A percentile compares a stretch with the other conserved stretches of the same genome.
Conservation (phyloP, 495 filamentous ascomycete species). For the Monascus purpureus region DNA sequence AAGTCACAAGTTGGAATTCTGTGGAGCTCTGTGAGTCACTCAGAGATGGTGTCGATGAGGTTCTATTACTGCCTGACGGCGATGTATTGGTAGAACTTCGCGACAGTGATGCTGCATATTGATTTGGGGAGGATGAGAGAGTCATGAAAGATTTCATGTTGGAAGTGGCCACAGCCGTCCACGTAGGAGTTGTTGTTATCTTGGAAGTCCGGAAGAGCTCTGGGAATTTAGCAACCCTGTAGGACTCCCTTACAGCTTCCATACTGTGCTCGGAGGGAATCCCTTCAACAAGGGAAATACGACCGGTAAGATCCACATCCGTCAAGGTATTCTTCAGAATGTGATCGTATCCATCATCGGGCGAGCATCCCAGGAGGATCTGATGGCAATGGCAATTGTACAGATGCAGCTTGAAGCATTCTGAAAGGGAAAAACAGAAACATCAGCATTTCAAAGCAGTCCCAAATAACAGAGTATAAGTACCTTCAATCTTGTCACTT, state of each 20-base stretch:
- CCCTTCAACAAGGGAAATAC: constrained; percentile 64
- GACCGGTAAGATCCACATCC: constrained; percentile 37
- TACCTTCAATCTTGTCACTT: constrained; percentile 65
- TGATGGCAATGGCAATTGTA: constrained; percentile 69
- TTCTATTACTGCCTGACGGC: constrained; percentile 20
- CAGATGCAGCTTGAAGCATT: constrained; percentile 52
- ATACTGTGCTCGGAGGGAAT: constrained; percentile 56
- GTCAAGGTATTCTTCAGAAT: constrained; percentile 48
- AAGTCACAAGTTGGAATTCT: constrained; percentile 30
- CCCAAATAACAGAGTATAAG: constrained; percentile 6
- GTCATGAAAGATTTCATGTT: constrained; percentile 15
- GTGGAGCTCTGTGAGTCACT: constrained; percentile 16
- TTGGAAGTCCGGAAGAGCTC: constrained; percentile 53
- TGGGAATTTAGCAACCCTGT: constrained; percentile 45
- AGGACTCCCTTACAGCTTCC: constrained; percentile 33
- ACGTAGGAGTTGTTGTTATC: constrained; percentile 34
- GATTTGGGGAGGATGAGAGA: constrained; percentile 31
- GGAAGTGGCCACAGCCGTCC: constrained; percentile 14
- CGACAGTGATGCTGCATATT: constrained; percentile 20
- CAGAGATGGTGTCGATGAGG: constrained; percentile 17
- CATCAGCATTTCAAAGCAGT: constrained; percentile 4
- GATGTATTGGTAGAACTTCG: constrained; percentile 30
- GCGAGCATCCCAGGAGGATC: constrained; percentile 65
- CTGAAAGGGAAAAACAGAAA: constrained; percentile 23
- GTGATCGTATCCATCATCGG: constrained; percentile 58